Evolutionary conservation across 768 basidiomycete genomes (phyloP).

Genomic region (Rubroboletus satanas): DNA sequence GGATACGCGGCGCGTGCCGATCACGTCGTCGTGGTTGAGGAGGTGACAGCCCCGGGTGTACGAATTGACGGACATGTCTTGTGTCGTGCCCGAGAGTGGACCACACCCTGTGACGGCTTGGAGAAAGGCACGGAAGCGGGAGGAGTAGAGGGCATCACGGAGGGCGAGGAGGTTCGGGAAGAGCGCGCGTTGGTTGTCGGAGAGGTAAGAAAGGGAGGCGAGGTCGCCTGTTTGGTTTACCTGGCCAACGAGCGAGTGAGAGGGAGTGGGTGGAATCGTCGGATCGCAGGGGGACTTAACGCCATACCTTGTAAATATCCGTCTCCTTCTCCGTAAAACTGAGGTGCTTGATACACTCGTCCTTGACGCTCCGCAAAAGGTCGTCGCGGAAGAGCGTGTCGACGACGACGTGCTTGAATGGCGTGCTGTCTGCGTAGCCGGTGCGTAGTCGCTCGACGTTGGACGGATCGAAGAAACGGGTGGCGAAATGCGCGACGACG

Average conservation of each 20-base stretch:
- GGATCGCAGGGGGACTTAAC: not conserved
- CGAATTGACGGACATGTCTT: slow-evolving; percentile 92
- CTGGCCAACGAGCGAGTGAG: slow-evolving; percentile 38
- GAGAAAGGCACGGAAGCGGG: slow-evolving; percentile 76
- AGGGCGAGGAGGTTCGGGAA: slow-evolving; percentile 78
- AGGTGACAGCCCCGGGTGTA: slow-evolving; percentile 92
- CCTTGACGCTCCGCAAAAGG: slow-evolving; percentile 73
- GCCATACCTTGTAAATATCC: slow-evolving; percentile 91
- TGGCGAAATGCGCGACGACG: slow-evolving; percentile 20
- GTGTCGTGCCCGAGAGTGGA: slow-evolving; percentile 84
- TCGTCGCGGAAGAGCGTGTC: slow-evolving; percentile 82
- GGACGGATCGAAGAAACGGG: slow-evolving; percentile 53
- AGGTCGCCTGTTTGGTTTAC: slow-evolving; percentile 97
- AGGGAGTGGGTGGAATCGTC: not conserved
- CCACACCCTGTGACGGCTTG: slow-evolving; percentile 89
- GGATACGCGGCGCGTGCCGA: slow-evolving; percentile 87
- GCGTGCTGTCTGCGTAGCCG: slow-evolving; percentile 55
- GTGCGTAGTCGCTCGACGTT: slow-evolving; percentile 53
- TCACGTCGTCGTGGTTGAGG: slow-evolving; percentile 98
- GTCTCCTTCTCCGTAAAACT: slow-evolving; percentile 93
- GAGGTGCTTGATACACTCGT: slow-evolving; percentile 76
- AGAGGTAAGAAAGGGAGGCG: slow-evolving; percentile 85
- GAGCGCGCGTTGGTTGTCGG: slow-evolving; percentile 68
- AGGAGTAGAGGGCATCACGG: slow-evolving; percentile 88
- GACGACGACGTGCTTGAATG: slow-evolving; percentile 81